Evolutionary conservation across 2,329 filamentous ascomycete species (phyloP).

Genomic region (Diaporthe vaccinii): DNA sequence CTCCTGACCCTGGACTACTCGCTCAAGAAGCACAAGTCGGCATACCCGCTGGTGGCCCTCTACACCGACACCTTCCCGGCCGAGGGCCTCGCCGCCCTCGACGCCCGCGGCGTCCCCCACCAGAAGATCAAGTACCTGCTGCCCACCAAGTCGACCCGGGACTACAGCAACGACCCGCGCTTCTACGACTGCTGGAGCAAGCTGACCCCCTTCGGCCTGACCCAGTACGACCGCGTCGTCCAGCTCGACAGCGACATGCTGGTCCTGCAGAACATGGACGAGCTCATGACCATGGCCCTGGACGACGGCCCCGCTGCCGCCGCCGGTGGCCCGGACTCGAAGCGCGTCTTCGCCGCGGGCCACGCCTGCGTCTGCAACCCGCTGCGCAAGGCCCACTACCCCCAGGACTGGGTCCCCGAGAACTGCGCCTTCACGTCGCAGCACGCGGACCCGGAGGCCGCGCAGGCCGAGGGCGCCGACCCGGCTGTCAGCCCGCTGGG

Average conservation of each 20-base stretch:
- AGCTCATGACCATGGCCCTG: slow-evolving; percentile 86
- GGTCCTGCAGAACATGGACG: slow-evolving; percentile 87
- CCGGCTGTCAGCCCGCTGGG: slow-evolving; percentile 62
- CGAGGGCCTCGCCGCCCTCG: slow-evolving; percentile 77
- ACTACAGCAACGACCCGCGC: slow-evolving; percentile 82
- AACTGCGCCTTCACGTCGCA: slow-evolving; percentile 72
- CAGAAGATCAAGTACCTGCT: slow-evolving; percentile 81
- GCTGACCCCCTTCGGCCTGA: slow-evolving; percentile 81
- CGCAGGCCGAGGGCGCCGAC: slow-evolving; percentile 60
- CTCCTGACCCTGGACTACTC: slow-evolving; percentile 86
- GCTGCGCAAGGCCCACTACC: slow-evolving; percentile 82
- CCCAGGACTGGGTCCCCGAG: slow-evolving; percentile 72
- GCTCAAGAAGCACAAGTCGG: slow-evolving; percentile 73
- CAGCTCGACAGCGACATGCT: slow-evolving; percentile 93
- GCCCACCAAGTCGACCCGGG: slow-evolving; percentile 71
- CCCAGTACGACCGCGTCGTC: slow-evolving; percentile 83
- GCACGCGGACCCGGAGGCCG: slow-evolving; percentile 60
- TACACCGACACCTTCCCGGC: slow-evolving; percentile 84
- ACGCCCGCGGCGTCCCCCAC: slow-evolving; percentile 76
- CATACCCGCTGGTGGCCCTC: slow-evolving; percentile 84
- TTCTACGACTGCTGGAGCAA: slow-evolving; percentile 96
- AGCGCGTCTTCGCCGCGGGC: slow-evolving; percentile 82
- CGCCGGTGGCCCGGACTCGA: slow-evolving; percentile 55
- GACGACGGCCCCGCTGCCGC: slow-evolving; percentile 43
- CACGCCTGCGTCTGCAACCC: slow-evolving; percentile 93